phyloP scores from a whole-genome alignment of 2,329 filamentous ascomycete genomes.

The Proliferodiscus dingleyae region DNA sequence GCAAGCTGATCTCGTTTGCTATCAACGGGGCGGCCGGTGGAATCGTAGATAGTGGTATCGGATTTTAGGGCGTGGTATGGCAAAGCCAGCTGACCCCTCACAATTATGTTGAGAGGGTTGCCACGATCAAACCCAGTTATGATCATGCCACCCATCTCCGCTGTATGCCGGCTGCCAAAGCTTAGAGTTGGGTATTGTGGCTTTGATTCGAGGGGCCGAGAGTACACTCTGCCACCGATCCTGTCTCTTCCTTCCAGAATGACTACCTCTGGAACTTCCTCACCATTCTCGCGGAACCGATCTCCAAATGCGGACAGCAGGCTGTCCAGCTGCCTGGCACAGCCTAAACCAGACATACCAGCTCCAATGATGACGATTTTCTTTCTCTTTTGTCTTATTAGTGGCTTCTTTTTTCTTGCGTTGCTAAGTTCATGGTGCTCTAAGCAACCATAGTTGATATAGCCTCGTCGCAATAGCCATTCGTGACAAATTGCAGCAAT shows the following conservation, averaged over 20 bases:
- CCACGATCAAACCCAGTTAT: constrained; percentile 95
- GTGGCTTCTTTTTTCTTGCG: constrained; percentile 31
- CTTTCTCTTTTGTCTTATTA: constrained; percentile 50
- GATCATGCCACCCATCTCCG: constrained; percentile 97
- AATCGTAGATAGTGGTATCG: constrained; percentile 87
- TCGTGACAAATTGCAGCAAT: constrained; percentile 84
- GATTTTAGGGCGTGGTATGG: constrained; percentile 76
- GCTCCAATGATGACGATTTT: constrained; percentile 86
- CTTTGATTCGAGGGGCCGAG: constrained; percentile 60
- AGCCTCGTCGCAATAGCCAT: constrained; percentile 85
- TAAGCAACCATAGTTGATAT: constrained; percentile 94
- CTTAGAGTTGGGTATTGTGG: constrained; percentile 49
- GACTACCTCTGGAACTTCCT: constrained; percentile 68
- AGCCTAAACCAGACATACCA: constrained; percentile 89
- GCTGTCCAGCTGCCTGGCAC: constrained; percentile 85
- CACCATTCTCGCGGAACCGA: constrained; percentile 57
- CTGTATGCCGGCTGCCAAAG: constrained; percentile 65
- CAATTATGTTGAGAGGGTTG: constrained; percentile 86
- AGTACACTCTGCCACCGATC: constrained; percentile 91
- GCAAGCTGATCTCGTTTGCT: constrained; percentile 73
- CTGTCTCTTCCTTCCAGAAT: constrained; percentile 82
- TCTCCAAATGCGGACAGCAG: constrained; percentile 76
- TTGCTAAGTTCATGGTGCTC: constrained; percentile 48
- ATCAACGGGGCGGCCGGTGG: constrained; percentile 72
- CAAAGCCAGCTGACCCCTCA: constrained; percentile 84